These are phyloP conservation scores for Boletus barrowsii DNA, from an alignment of 768 basidiomycete species.

Conservation along the genomic window DNA sequence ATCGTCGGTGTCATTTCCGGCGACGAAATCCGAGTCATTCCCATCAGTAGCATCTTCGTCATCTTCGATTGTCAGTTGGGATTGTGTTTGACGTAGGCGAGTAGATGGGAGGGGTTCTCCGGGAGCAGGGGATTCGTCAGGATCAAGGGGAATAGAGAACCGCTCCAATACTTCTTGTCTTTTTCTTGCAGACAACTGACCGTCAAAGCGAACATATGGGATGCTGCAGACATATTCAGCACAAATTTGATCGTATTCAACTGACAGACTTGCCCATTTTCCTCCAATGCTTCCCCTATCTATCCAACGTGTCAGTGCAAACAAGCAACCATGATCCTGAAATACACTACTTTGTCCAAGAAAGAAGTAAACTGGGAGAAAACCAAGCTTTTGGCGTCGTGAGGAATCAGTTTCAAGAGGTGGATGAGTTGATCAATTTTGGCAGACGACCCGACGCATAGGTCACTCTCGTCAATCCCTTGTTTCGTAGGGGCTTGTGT, in stretches of 20 bases:
- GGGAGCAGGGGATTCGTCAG: slow-evolving; percentile 22
- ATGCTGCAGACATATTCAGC: slow-evolving; percentile 45
- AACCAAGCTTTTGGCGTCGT: slow-evolving; percentile 75
- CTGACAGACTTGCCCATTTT: slow-evolving; percentile 48
- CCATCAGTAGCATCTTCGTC: slow-evolving; percentile 22
- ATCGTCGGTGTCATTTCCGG: slow-evolving; percentile 26
- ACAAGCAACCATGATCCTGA: not conserved
- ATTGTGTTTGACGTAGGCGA: slow-evolving; percentile 3
- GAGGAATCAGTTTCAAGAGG: slow-evolving; percentile 64
- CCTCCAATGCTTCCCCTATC: slow-evolving; percentile 69
- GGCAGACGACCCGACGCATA: slow-evolving; percentile 63
- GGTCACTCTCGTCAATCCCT: slow-evolving; percentile 39
- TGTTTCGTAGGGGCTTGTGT: slow-evolving; percentile 54
- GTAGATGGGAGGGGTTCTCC: slow-evolving; percentile 14
- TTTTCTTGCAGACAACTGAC: slow-evolving; percentile 76
- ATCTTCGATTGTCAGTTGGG: slow-evolving; percentile 6
- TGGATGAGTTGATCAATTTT: slow-evolving; percentile 83
- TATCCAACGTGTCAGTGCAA: slow-evolving; percentile 26
- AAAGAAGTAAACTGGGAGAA: slow-evolving; percentile 91
- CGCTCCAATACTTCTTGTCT: slow-evolving; percentile 73
- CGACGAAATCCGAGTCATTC: slow-evolving; percentile 37
- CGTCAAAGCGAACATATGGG: slow-evolving; percentile 78
- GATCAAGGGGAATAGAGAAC: slow-evolving; percentile 68
- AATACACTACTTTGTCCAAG: slow-evolving; percentile 60
- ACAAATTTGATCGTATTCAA: not conserved